These are phyloP conservation scores for Penicillium psychrofluorescens DNA, from an alignment of 495 filamentous ascomycete species.

Conservation along the genomic window DNA sequence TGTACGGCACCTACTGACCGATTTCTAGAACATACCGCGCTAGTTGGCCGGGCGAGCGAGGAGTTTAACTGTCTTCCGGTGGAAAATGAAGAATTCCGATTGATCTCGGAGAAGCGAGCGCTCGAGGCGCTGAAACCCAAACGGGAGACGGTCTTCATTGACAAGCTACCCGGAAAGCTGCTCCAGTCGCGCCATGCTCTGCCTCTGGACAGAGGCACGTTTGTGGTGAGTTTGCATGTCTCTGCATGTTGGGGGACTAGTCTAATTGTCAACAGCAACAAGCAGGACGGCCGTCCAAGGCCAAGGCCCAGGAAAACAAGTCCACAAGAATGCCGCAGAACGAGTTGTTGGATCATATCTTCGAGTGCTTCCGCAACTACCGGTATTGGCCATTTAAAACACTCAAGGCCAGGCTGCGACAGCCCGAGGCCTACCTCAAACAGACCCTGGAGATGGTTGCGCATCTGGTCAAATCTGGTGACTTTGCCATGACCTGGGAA, in stretches of 20 bases:
- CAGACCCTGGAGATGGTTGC: slow-evolving; percentile 78
- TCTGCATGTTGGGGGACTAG: too few species aligned
- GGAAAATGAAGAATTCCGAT: slow-evolving; percentile 63
- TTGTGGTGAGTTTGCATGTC: slow-evolving; percentile 30
- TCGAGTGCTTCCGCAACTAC: slow-evolving; percentile 71
- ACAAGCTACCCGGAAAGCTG: slow-evolving; percentile 30
- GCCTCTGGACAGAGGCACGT: slow-evolving; percentile 27
- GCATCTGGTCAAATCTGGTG: slow-evolving; percentile 67
- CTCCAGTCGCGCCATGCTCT: slow-evolving; percentile 30
- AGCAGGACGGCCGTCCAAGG: slow-evolving; percentile 30
- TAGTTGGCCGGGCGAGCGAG: slow-evolving; percentile 64
- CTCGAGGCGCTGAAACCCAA: slow-evolving; percentile 59
- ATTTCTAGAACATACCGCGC: slow-evolving; percentile 65
- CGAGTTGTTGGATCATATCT: slow-evolving; percentile 77
- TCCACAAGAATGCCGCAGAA: slow-evolving; percentile 78
- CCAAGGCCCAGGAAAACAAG: slow-evolving; percentile 63
- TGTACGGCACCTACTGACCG: not conserved
- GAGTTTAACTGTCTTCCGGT: slow-evolving; percentile 74
- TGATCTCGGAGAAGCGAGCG: slow-evolving; percentile 52
- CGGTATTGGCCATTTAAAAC: slow-evolving; percentile 85
- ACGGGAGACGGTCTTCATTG: slow-evolving; percentile 38
- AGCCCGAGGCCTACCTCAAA: slow-evolving; percentile 89
- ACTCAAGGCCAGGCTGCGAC: slow-evolving; percentile 61
- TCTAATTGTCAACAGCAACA: slow-evolving; percentile 11
- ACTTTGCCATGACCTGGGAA: slow-evolving; percentile 77